Base-by-base conservation (phyloP, 495 filamentous ascomycete genomes). In the Cudoniella acicularis region DNA sequence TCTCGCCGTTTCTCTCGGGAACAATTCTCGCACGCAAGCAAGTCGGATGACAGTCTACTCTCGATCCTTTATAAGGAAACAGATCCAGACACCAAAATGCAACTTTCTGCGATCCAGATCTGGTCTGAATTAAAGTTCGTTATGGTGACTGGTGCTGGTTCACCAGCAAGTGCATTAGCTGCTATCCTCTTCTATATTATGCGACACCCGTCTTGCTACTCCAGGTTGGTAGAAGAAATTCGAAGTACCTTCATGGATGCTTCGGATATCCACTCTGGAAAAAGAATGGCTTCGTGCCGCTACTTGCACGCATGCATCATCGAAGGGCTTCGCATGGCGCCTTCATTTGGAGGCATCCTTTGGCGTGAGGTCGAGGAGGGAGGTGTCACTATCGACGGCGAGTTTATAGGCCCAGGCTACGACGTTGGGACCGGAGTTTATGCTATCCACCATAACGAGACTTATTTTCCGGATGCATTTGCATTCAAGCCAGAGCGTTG, bases 51-150 rank as follows among this genome's bases (percentile, higher is more conserved):
- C n/a, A n/a, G n/a, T n/a, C n/a, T n/a, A n/a, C n/a, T n/a, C n/a
- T n/a, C n/a, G n/a, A n/a, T n/a, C n/a, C n/a, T n/a, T n/a, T n/a
- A n/a, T n/a, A n/a, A n/a, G n/a, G n/a, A n/a, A n/a, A n/a, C n/a
- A n/a, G n/a, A n/a, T n/a, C n/a, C n/a, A n/a, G n/a, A n/a, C n/a
- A n/a, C n/a, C n/a, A n/a, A n/a, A n/a, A n/a, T n/a, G n/a, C n/a
- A n/a, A n/a, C n/a, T n/a, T n/a, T n/a, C n/a, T n/a, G 46, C 68
- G 80, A 17, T 80, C 82, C 65, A 91, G 63, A 76, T 90, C 3
- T 87, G 84, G 83, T 81, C 79, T 36, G 87, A 90, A 67, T 83
- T 83, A 4, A 87, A 87, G 66, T 71, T 90, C 0, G 75, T 89
- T 0, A 81, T 81, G 59, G 79, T 79, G 25, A 75, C 76, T 54